Base-by-base conservation (phyloP, 192 early-diverging fungal species). In the Linnemannia exigua region DNA sequence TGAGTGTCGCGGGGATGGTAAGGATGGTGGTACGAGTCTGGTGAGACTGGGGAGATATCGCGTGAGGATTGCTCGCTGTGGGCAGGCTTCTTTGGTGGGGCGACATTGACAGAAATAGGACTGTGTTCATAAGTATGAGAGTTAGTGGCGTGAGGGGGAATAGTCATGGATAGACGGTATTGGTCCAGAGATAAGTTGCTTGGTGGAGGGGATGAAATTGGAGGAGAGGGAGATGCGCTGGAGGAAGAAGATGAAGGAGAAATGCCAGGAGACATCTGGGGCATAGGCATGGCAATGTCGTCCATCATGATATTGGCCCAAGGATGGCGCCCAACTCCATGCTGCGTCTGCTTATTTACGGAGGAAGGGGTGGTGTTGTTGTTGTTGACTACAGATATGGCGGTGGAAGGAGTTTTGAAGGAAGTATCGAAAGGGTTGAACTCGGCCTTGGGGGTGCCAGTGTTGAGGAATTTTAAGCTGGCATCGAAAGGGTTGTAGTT, bases 401-500 rank as follows among this genome's bases (percentile, higher is more conserved):
- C 41, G 31, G 54, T 20, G 33, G 72, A 67, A 35, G 79, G 74
- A 19, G 75, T 33, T 22, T 22, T 67, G 66, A 86, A 86, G 17
- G 78, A 86, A 6, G 70, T 67, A 48, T 86, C 84, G 44, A 86
- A 86, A 19, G 84, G 84, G 51, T 86, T 86, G 17, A 54, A 36
- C 51, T 86, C 84, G 19, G 70, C 47, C 38, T 80, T 80, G 3
- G 84, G 84, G 15, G 84, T 86, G 2, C 79, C 79, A 1, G 84
- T 86, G 70, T 66, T 72, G 17, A 80, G 54, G 33, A 79, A 79
- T 22, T 86, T 86, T 41, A 76, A 54, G 36, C 74, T 76, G 75
- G 74, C 68, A 20, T 86, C 84, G 54, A 86, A 86, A 11, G 79
- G 84, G 66, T 80, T 86, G 66, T 76, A 86, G 63, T 36, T 79